Evolutionary conservation across 352 stramenopile genomes (phyloP), one percentile per base, ranked within the genome.

Genomic region (Elongisporangium anandrum): DNA sequence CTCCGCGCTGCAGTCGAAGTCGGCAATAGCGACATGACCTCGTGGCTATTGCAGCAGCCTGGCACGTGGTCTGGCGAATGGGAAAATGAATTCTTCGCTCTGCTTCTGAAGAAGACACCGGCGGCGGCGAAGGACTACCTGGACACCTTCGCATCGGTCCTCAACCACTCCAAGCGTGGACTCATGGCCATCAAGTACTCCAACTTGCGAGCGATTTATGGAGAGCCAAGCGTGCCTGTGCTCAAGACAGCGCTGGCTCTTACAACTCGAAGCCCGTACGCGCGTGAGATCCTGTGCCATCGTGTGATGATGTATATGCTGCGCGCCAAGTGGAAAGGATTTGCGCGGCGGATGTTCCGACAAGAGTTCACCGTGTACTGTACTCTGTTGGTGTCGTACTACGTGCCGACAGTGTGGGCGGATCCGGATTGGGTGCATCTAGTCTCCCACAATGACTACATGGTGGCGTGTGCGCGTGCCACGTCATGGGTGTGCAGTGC

Each of bases 241-340:
- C 68, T 79, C 41, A 56, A 79, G 13, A 87, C 79, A 39, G 70
- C 72, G 4, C 66, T 89, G 2, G 75, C 68, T n/a, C 45, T 89
- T 1, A 67, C 66, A 10, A 66, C 81, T 2, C 56, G 72, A 57
- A 81, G 66, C 50, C 16, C 57, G 6, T 71, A 68, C 20, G 79
- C 73, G 1, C 74, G 75, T 19, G 59, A 66, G 19, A 73, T 88
- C 47, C 59, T 90, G 6, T 76, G 74, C n/a, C 79, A 90, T 53
- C 71, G 75, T 51, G 57, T 82, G 21, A 76, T 90, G 56, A 67
- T 72, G 50, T 74, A 84, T 53, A 57, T 87, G 16, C 64, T 87
- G 47, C 65, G 59, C 24, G 64, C 72, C 61, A 89, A 89, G 61
- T 89, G 79, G 77, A 72, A 77, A n/a, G 73, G 65, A 54, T 89